These are phyloP conservation scores for Aphanocladium album DNA, from an alignment of 2,329 filamentous ascomycete genomes.

Conservation along the genomic window DNA sequence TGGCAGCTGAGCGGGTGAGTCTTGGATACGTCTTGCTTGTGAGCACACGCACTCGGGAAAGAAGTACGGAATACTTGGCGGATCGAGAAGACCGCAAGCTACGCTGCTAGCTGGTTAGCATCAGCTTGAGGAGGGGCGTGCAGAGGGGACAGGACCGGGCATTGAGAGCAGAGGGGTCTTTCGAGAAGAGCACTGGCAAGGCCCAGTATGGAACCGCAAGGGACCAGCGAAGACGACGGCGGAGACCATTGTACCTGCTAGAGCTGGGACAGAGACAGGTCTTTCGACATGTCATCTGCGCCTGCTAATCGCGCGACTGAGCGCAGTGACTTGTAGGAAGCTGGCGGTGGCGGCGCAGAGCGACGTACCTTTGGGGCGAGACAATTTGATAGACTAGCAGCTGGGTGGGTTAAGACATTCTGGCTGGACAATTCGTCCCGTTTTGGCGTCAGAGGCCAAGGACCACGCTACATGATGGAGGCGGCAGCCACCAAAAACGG, in stretches of 20 bases:
- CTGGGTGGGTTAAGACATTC: constrained; percentile 9
- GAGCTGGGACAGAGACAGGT: background rate
- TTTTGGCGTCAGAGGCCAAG: constrained; percentile 1
- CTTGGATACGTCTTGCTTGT: background rate
- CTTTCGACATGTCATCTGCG: constrained; percentile 14
- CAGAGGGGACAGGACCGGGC: background rate
- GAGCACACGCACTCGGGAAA: background rate
- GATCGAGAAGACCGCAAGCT: background rate
- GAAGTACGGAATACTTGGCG: background rate
- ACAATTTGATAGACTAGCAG: constrained; percentile 2
- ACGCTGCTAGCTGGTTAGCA: background rate
- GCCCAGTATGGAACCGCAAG: background rate
- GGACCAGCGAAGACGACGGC: background rate
- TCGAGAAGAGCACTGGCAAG: background rate
- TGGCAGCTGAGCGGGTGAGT: background rate
- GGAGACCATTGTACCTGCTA: background rate
- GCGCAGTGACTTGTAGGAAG: constrained; percentile 1
- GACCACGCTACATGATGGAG: constrained; percentile 4
- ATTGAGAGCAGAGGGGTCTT: background rate
- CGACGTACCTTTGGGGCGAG: background rate
- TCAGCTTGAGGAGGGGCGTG: background rate
- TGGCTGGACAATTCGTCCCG: constrained; percentile 6
- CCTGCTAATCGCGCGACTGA: constrained; percentile 12
- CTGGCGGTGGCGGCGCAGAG: background rate
- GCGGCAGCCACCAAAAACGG: constrained; percentile 4